phyloP scores from a whole-genome alignment of 2,329 filamentous ascomycete species.

The Parastagonospora nodorum region DNA sequence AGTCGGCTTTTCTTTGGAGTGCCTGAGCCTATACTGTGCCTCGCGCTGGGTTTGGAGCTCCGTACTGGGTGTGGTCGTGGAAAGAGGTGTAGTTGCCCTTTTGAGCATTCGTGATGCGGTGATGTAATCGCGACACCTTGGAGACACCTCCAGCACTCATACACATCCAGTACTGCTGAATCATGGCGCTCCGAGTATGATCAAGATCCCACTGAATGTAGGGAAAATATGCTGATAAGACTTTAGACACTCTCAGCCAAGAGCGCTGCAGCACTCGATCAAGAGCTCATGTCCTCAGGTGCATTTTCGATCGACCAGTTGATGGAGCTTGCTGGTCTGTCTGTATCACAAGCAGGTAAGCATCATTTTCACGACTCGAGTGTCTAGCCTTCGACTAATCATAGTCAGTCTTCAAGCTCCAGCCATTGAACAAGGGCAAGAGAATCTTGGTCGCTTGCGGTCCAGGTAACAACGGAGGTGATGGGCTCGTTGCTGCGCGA shows the following conservation, averaged over 20 bases:
- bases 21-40: too few species aligned
- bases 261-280: slow-evolving; percentile 85
- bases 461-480: slow-evolving; percentile 79
- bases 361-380: neutral
- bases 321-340: slow-evolving; percentile 94
- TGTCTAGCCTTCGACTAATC: neutral
- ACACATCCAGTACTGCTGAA: neutral
- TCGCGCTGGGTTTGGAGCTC: neutral
- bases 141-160: too few species aligned
- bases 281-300: slow-evolving; percentile 87
- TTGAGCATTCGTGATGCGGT: slow-evolving; percentile 14
- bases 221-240: neutral
- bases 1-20: neutral
- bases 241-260: slow-evolving; percentile 81
- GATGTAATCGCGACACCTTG: slow-evolving; percentile 37
- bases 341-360: slow-evolving; percentile 85
- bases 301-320: slow-evolving; percentile 95
- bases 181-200: slow-evolving; percentile 22
- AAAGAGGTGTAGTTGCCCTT: neutral
- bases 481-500: slow-evolving; percentile 90
- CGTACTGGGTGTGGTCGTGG: neutral
- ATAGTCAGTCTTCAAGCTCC: slow-evolving; percentile 76
- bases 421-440: slow-evolving; percentile 73
- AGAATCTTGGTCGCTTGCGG: slow-evolving; percentile 88
- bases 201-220: neutral